A percentile compares a stretch with the other conserved stretches of the same genome.
Evolutionary conservation across 345 rosid species (phyloP).

Genomic region (Citropsis articulata): DNA sequence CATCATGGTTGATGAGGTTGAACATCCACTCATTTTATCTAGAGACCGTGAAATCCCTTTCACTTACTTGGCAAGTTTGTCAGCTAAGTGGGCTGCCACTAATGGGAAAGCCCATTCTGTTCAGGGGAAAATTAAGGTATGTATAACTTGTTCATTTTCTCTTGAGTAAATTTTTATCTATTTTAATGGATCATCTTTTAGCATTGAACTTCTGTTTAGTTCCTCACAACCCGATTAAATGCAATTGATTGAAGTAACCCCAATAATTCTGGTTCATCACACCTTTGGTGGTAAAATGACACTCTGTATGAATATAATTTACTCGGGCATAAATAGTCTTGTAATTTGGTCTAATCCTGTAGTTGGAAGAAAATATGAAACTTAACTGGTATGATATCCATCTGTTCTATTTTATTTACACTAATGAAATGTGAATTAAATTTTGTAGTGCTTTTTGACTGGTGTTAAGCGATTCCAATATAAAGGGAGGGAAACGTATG

Average conservation of each 20-base stretch:
- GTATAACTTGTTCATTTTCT: conserved; percentile 2
- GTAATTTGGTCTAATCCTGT: background rate
- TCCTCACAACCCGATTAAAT: background rate
- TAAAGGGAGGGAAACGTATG: conserved; percentile 55
- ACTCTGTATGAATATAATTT: background rate
- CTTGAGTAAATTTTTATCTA: conserved; percentile 5
- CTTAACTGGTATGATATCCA: background rate
- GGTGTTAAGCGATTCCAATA: conserved; percentile 82
- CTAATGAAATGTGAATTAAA: background rate
- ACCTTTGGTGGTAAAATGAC: background rate
- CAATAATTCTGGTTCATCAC: background rate
- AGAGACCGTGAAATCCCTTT: conserved; percentile 68
- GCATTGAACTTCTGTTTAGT: background rate
- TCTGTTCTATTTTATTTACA: background rate
- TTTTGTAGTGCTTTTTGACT: conserved; percentile 77
- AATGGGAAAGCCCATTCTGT: conserved; percentile 48
- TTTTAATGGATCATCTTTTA: background rate
- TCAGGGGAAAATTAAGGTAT: conserved; percentile 79
- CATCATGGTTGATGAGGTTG: conserved; percentile 42
- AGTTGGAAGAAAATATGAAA: background rate
- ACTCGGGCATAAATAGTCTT: background rate
- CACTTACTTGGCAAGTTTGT: conserved; percentile 81
- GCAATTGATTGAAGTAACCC: too few relatives aligned
- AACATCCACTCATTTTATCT: conserved; percentile 47
- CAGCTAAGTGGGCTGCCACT: conserved; percentile 69